Conservation (phyloP, 441 rosid genomes). For the Corymbia citriodora region DNA sequence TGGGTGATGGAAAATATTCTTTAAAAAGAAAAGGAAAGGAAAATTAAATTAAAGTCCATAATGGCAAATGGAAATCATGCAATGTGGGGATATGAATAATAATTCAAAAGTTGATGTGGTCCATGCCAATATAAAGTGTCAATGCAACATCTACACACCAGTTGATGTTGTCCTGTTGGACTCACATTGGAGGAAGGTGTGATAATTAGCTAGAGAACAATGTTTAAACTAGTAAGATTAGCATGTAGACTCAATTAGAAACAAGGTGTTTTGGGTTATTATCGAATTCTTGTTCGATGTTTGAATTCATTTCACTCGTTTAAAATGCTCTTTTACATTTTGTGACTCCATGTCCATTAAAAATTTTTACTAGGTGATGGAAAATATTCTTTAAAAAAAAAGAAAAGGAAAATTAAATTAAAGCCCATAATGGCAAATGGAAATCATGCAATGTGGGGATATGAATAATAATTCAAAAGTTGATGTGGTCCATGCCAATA, state of each 20-base stretch:
- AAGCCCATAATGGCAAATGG: not conserved
- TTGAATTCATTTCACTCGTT: not conserved
- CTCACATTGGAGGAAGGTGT: not conserved
- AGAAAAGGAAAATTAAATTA: not conserved
- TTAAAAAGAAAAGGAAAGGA: rapidly evolving
- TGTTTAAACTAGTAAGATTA: not conserved
- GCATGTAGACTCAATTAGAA: not conserved
- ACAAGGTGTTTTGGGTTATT: not conserved
- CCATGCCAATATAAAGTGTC: not conserved
- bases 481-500: too few species aligned
- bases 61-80: not conserved
- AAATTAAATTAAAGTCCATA: not conserved
- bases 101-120: not conserved
- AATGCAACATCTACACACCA: too few species aligned
- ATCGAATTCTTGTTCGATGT: not conserved
- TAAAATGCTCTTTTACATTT: not conserved
- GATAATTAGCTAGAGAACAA: not conserved
- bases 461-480: not conserved
- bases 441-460: not conserved
- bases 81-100: not conserved
- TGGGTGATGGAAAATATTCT: not conserved
- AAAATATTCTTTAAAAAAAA: not conserved
- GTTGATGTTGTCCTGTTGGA: not conserved
- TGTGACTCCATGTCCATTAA: not conserved
- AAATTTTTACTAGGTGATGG: not conserved